Evolutionary conservation across 1,284 basidiomycete species (phyloP).

Genomic region (Ceratobasidium sp.): DNA sequence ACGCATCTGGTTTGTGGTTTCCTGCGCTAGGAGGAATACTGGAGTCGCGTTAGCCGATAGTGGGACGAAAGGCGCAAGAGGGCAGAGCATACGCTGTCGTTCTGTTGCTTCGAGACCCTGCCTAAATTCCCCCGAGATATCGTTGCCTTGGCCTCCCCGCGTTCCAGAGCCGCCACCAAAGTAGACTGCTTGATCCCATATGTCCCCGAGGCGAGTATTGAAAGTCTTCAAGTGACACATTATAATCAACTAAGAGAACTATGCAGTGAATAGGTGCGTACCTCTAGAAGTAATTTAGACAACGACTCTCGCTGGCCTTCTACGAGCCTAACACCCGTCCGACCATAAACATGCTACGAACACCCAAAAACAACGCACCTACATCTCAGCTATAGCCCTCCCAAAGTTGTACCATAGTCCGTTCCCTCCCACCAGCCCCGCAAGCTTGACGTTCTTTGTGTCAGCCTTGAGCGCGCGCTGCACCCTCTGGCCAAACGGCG

Average conservation of each 20-base stretch:
- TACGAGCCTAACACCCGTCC: constrained; percentile 63
- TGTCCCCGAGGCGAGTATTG: constrained; percentile 76
- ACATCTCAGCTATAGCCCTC: constrained; percentile 83
- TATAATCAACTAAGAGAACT: constrained; percentile 25
- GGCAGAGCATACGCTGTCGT: constrained; percentile 76
- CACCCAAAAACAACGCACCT: constrained; percentile 52
- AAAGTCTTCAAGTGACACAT: constrained; percentile 69
- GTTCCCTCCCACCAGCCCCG: constrained; percentile 83
- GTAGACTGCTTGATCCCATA: constrained; percentile 91
- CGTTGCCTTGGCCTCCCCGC: constrained; percentile 62
- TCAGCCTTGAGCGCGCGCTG: constrained; percentile 87
- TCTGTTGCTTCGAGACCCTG: constrained; percentile 91
- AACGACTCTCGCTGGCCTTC: constrained; percentile 76
- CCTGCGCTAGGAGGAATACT: constrained; percentile 89
- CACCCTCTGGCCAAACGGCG: constrained; percentile 78
- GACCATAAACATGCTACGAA: not conserved
- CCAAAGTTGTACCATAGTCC: constrained; percentile 92
- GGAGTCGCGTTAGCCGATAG: constrained; percentile 4
- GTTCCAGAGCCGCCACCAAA: constrained; percentile 77
- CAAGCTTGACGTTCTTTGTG: constrained; percentile 79
- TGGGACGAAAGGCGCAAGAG: not conserved
- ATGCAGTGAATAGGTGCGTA: constrained; percentile 53
- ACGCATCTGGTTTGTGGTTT: constrained; percentile 79
- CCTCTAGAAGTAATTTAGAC: constrained; percentile 74
- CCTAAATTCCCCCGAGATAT: constrained; percentile 75